Evolutionary conservation across 2,329 filamentous ascomycete genomes (phyloP), one percentile per base, ranked within the genome.

Genomic region (Rhytidhysteron rufulum): DNA sequence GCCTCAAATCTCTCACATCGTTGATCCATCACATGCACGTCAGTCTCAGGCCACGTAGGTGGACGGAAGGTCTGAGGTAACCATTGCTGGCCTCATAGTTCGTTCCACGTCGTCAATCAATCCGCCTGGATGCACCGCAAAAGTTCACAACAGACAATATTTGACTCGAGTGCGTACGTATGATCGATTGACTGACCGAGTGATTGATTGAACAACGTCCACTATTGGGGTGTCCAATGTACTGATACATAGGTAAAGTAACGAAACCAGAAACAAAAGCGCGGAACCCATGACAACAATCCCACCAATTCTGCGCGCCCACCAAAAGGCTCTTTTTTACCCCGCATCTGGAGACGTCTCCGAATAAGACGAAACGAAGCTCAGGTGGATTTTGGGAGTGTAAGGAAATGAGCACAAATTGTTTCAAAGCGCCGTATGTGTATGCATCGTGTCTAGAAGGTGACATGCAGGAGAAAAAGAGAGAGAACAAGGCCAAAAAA

Each of bases 351-450:
- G 20, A 37, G 8, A 32, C 15, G 20, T 16, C 30, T 17, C 27
- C 31, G n/a, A 24, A 4, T 3, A 16, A 6, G 10, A 8, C 21
- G 13, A 10, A 15, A 13, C 9, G 19, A 38, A 36, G 24, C 31
- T 15, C 16, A 15, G 18, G 13, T n/a, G 19, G 40, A 13, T 31
- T 37, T 40, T 32, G 29, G 37, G 34, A 38, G 25, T 24, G 21
- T 25, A 42, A 34, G 37, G 39, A 36, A 41, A 21, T 21, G 37
- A 39, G 35, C 43, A 48, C 44, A 40, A 51, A 52, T 50, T 57
- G 54, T 57, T 53, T 57, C 52, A 55, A 44, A 55, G 51, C 52
- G 51, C 55, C 53, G 34, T 42, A 20, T 53, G n/a, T 45, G 40
- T 49, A 57, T 56, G 51, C 53, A 56, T 47, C 48, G 43, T 47